These are phyloP conservation scores for Hymenotorrendiella dingleyae DNA, from an alignment of 2,329 filamentous ascomycete species.

Conservation along the genomic window DNA sequence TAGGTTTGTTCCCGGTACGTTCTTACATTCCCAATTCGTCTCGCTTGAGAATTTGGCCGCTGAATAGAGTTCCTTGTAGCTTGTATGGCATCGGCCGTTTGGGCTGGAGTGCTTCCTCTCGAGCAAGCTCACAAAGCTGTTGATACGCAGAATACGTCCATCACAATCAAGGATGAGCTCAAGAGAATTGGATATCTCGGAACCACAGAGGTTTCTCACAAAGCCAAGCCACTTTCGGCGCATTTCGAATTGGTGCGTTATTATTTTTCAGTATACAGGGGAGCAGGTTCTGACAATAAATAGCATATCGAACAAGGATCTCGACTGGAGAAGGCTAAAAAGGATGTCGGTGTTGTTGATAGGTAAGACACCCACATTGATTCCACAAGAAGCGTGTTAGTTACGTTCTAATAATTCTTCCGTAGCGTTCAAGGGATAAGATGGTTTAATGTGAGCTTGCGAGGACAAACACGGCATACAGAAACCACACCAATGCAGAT, in stretches of 20 bases:
- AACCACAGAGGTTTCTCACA: conserved; percentile 45
- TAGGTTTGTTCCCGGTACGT: conserved; percentile 37
- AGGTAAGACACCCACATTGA: conserved; percentile 33
- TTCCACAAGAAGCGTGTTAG: not conserved
- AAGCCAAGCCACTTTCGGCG: conserved; percentile 57
- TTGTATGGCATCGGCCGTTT: conserved; percentile 68
- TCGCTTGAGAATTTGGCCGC: too few relatives aligned
- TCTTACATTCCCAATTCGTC: too few relatives aligned
- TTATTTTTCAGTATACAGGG: not conserved
- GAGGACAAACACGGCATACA: conserved; percentile 30
- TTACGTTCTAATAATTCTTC: not conserved
- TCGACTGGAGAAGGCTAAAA: conserved; percentile 55
- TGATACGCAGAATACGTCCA: conserved; percentile 47
- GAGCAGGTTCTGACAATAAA: not conserved
- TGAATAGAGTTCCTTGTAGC: too few relatives aligned
- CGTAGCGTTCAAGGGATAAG: conserved; percentile 59
- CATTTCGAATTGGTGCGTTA: conserved; percentile 61
- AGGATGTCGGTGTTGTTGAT: conserved; percentile 62
- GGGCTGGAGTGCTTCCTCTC: conserved; percentile 60
- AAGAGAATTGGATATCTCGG: conserved; percentile 66
- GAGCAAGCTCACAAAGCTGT: conserved; percentile 52
- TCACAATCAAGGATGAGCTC: conserved; percentile 42
- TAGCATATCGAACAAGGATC: conserved; percentile 71
- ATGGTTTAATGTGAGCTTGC: conserved; percentile 62
- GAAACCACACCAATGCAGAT: conserved; percentile 39